Conservation (phyloP, 306 rosid species). For the Rosa rugosa region DNA sequence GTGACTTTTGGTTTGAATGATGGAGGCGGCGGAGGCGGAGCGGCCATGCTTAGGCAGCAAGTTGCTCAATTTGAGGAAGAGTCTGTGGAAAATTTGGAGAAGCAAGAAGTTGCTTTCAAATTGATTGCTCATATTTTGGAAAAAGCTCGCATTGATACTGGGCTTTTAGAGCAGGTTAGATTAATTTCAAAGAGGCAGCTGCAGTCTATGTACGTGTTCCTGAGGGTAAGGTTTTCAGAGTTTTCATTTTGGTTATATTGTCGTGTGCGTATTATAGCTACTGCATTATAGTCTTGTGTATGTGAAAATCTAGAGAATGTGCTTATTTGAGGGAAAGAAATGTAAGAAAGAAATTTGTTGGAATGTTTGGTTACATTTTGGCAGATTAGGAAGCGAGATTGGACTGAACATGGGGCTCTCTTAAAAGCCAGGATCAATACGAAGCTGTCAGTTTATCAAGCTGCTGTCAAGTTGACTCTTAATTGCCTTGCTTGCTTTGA, state of each 20-base stretch:
- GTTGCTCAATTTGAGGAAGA: constrained; percentile 85
- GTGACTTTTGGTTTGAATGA: constrained; percentile 58
- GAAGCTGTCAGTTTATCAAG: constrained; percentile 73
- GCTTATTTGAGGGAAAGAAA: background rate
- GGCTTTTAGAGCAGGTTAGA: constrained; percentile 77
- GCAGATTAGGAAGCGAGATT: constrained; percentile 95
- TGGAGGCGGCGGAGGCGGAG: constrained; percentile 56
- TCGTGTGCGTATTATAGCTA: background rate
- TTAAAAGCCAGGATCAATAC: constrained; percentile 82
- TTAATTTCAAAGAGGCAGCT: constrained; percentile 83
- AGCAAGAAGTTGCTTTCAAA: constrained; percentile 84
- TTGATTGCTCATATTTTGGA: constrained; percentile 75
- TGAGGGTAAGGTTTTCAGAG: constrained; percentile 55
- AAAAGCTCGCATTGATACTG: constrained; percentile 53
- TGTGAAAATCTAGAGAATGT: background rate
- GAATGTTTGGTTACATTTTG: constrained; percentile 20
- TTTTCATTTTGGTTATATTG: constrained; percentile 1
- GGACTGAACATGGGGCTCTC: constrained; percentile 89
- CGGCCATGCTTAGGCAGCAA: constrained; percentile 58
- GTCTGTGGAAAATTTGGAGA: constrained; percentile 81
- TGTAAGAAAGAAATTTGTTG: background rate
- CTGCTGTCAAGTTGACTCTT: constrained; percentile 65
- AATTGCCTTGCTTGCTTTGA: constrained; percentile 68
- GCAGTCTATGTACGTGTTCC: constrained; percentile 74
- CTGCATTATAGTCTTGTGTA: background rate